A percentile compares a stretch with the other conserved stretches of the same genome.
phyloP scores from a whole-genome alignment of 176 grass and related monocot species.

The Aegilops sharonensis region DNA sequence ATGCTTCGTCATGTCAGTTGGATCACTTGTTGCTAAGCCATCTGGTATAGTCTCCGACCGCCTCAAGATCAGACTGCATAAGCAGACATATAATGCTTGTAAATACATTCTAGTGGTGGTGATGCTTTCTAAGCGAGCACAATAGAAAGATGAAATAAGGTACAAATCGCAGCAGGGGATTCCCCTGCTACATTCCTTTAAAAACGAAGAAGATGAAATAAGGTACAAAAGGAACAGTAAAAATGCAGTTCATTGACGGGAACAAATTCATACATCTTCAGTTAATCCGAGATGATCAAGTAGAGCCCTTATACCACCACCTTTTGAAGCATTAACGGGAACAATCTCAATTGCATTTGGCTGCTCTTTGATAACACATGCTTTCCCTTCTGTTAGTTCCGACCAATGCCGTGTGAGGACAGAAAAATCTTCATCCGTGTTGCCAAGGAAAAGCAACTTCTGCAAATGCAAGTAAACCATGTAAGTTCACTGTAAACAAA shows the following conservation, averaged over 20 bases:
- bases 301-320: conserved; percentile 59
- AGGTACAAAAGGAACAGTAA: conserved; percentile 19
- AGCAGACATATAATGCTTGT: background rate
- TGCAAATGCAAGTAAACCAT: conserved; percentile 37
- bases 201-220: background rate
- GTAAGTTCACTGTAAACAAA: conserved; percentile 9
- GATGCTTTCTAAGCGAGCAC: too few relatives aligned
- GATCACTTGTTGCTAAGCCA: conserved; percentile 26
- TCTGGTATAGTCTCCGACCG: conserved; percentile 25
- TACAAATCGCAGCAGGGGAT: too few relatives aligned
- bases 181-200: too few relatives aligned
- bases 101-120: background rate
- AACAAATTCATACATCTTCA: conserved; percentile 50
- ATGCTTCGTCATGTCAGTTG: conserved; percentile 10
- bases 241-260: conserved; percentile 1
- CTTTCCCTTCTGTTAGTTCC: conserved; percentile 50
- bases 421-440: conserved; percentile 39
- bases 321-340: conserved; percentile 60
- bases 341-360: conserved; percentile 69
- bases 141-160: too few relatives aligned
- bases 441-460: conserved; percentile 76
- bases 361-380: conserved; percentile 43
- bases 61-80: conserved; percentile 47
- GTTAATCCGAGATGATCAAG: conserved; percentile 87
- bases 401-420: conserved; percentile 47